These are phyloP conservation scores for Misopates orontium DNA, from an alignment of 257 asterid genomes.

Conservation along the genomic window DNA sequence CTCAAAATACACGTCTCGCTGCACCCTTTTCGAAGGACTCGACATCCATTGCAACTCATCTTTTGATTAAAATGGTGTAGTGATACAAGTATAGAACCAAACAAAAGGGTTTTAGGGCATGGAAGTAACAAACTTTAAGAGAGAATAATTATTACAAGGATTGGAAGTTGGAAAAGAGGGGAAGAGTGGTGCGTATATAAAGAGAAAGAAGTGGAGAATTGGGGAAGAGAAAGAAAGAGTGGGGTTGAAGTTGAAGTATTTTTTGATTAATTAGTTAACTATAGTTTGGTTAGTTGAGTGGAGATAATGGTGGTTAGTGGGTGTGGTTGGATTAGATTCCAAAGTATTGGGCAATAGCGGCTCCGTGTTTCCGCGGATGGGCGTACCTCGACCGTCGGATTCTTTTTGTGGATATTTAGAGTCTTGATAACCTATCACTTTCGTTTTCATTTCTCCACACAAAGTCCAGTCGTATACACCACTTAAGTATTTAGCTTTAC, in stretches of 20 bases:
- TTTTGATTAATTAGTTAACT: slow-evolving; percentile 24
- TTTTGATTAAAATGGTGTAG: not conserved
- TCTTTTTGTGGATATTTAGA: slow-evolving; percentile 13
- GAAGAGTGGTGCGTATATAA: slow-evolving; percentile 28
- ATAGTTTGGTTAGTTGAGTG: slow-evolving; percentile 38
- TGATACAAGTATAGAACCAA: not conserved
- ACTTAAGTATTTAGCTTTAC: too few relatives aligned
- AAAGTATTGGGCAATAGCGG: slow-evolving; percentile 57
- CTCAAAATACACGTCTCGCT: slow-evolving; percentile 48
- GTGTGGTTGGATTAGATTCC: slow-evolving; percentile 36
- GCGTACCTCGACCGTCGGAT: slow-evolving; percentile 45
- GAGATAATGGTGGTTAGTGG: not conserved
- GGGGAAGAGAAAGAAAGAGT: slow-evolving; percentile 34
- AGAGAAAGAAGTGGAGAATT: slow-evolving; percentile 27
- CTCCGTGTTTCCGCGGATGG: slow-evolving; percentile 62
- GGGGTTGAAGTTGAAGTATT: slow-evolving; percentile 30
- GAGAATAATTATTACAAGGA: slow-evolving; percentile 18
- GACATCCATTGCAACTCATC: slow-evolving; percentile 77
- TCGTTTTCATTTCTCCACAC: not conserved
- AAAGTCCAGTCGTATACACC: too few relatives aligned
- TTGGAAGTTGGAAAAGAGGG: not conserved
- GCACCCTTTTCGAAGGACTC: slow-evolving; percentile 73
- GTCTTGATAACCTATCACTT: slow-evolving; percentile 37
- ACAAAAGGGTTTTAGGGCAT: not conserved
- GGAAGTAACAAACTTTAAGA: not conserved